Base-by-base conservation (phyloP, 495 filamentous ascomycete genomes). In the Aspergillus coremiiformis region DNA sequence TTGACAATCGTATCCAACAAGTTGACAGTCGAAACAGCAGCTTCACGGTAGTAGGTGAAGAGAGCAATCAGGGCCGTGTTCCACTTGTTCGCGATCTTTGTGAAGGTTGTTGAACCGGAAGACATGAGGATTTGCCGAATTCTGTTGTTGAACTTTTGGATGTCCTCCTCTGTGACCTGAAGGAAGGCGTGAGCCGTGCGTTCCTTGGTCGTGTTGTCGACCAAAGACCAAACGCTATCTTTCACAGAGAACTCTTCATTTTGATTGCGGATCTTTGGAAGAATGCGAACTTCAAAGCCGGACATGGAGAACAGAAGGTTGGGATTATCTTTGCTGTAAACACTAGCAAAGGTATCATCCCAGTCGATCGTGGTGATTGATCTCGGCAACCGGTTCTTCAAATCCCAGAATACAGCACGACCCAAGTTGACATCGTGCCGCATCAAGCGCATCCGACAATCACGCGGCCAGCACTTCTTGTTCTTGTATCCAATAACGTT, bases 81-180 rank as follows among this genome's bases (percentile, higher is more conserved):
- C 94, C 94, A 99, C 69, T 99, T 99, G 69, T 99, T 99, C 43
- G 94, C 94, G 61, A 99, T 99, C 80, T 99, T 99, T 44, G 94
- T 99, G 76, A 99, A 99, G 1, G 94, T 99, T 3, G 94, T 99
- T 4, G 90, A 95, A 22, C 94, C 94, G 54, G 92, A 97, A 11
- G 90, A 95, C 94, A 99, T 99, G 23, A 99, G 80, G 66, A 99
- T 97, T 63, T 99, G 94, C 39, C 94, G 85, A 64, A 99, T 97
- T 7, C 94, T 82, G 62, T 99, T 99, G 68, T 99, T 99, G 74
- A 99, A 99, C 68, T 97, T 97, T 53, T 94, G 88, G 53, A 97
- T 92, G 59, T 97, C 93, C 68, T 97, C 94, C 64, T 99, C 91
- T 0, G 94, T 97, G 29, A 99, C 94, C 64, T 96, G 90, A 35